Evolutionary conservation across 805 yeast genomes (phyloP).

Genomic region (Wickerhamomyces bisporus): DNA sequence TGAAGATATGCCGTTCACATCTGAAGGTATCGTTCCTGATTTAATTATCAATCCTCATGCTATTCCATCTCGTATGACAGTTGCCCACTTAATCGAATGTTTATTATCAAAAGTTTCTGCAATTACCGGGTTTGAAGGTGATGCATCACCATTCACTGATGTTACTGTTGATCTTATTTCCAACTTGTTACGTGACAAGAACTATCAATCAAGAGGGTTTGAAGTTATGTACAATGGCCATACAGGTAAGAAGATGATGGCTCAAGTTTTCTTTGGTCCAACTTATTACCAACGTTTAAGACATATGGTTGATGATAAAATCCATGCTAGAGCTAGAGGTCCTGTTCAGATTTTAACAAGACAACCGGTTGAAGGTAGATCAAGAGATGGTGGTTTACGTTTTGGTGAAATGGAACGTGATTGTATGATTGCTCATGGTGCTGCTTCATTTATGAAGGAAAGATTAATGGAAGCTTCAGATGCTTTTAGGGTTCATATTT

Average conservation of each 20-base stretch:
- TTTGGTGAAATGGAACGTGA: constrained; percentile 99
- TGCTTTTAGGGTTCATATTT: constrained; percentile 95
- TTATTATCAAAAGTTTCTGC: constrained; percentile 91
- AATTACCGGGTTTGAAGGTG: constrained; percentile 95
- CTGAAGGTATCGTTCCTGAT: constrained; percentile 96
- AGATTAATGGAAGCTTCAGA: constrained; percentile 98
- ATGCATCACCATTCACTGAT: constrained; percentile 98
- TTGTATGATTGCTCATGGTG: constrained; percentile 99
- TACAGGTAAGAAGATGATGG: constrained; percentile 96
- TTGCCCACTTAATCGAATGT: constrained; percentile 98
- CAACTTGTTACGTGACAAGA: constrained; percentile 85
- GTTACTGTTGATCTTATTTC: constrained; percentile 98
- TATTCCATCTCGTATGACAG: constrained; percentile 99
- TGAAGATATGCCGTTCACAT: constrained; percentile 97
- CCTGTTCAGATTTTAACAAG: constrained; percentile 97
- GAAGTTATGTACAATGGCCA: constrained; percentile 99
- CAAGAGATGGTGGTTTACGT: constrained; percentile 98
- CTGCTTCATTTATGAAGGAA: constrained; percentile 96
- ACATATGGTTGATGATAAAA: constrained; percentile 99
- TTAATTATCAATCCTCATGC: constrained; percentile 98
- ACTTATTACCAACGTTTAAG: constrained; percentile 97
- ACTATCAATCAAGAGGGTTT: constrained; percentile 96
- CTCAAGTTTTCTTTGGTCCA: constrained; percentile 99
- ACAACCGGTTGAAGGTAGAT: constrained; percentile 99
- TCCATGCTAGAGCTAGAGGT: constrained; percentile 98